These are phyloP conservation scores for Penicillium soppii DNA, from an alignment of 495 filamentous ascomycete genomes.

Conservation along the genomic window DNA sequence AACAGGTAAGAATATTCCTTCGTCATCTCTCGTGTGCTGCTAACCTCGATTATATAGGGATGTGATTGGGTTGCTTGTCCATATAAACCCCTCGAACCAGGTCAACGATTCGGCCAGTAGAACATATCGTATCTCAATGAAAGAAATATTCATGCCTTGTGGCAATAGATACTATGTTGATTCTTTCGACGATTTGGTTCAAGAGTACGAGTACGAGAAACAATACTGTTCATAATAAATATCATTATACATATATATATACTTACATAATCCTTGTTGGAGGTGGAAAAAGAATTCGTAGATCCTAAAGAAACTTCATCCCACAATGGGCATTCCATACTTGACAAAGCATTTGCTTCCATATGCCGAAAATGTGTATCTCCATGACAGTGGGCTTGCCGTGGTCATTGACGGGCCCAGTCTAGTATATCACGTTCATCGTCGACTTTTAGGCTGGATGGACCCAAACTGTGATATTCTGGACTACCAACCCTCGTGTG, in stretches of 20 bases:
- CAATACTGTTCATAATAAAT: no score
- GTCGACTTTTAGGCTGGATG: conserved; percentile 47
- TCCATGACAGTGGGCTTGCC: conserved; percentile 33
- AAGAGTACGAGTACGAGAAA: no score
- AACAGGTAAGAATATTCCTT: conserved; percentile 19
- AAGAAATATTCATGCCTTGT: no score
- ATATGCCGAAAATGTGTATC: conserved; percentile 50
- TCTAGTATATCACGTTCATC: conserved; percentile 68
- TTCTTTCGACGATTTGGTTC: no score
- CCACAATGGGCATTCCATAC: conserved; percentile 68
- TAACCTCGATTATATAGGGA: conserved; percentile 13
- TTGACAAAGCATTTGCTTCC: conserved; percentile 58
- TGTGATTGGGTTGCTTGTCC: conserved; percentile 33
- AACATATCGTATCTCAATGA: neutral
- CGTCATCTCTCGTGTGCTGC: neutral
- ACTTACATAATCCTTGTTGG: no score
- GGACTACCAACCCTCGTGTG: conserved; percentile 61
- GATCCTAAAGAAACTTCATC: neutral
- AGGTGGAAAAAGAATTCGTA: neutral
- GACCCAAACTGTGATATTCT: conserved; percentile 33
- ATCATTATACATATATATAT: no score
- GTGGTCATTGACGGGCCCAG: conserved; percentile 76
- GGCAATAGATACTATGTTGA: no score
- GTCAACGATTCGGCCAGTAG: conserved; percentile 23
- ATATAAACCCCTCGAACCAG: conserved; percentile 22